These are phyloP conservation scores for Russula foetens DNA, from an alignment of 768 basidiomycete species.

Conservation along the genomic window DNA sequence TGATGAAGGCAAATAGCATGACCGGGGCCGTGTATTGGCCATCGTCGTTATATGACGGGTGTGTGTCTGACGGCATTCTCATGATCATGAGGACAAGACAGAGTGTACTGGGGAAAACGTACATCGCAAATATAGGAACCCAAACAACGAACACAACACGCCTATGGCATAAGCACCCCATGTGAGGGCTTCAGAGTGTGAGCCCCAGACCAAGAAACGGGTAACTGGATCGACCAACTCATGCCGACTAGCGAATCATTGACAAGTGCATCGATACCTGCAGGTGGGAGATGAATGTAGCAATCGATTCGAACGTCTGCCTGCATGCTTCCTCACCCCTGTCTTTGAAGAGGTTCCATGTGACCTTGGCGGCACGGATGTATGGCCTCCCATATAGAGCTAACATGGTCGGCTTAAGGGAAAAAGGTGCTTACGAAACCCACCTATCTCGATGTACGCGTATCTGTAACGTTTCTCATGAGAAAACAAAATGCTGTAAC, in stretches of 20 bases:
- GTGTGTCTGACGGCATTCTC: slow-evolving; percentile 41
- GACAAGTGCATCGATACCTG: slow-evolving; percentile 63
- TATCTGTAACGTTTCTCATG: slow-evolving; percentile 37
- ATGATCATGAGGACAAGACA: neutral
- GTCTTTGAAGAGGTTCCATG: slow-evolving; percentile 70
- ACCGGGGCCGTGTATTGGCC: slow-evolving; percentile 77
- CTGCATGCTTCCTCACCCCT: slow-evolving; percentile 35
- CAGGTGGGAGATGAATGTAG: neutral
- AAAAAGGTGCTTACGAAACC: slow-evolving; percentile 11
- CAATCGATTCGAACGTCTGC: slow-evolving; percentile 5
- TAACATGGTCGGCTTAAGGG: slow-evolving; percentile 22
- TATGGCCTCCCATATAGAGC: slow-evolving; percentile 83
- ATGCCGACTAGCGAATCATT: slow-evolving; percentile 79
- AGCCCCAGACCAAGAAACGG: slow-evolving; percentile 8
- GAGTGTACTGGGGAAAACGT: slow-evolving; percentile 23
- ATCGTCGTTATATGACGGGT: slow-evolving; percentile 62
- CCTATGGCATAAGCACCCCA: slow-evolving; percentile 79
- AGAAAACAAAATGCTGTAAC: neutral
- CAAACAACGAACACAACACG: slow-evolving; percentile 65
- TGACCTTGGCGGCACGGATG: slow-evolving; percentile 72
- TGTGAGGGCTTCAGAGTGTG: slow-evolving; percentile 41
- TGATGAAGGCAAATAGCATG: slow-evolving; percentile 72
- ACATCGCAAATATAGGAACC: slow-evolving; percentile 70
- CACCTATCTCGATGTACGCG: slow-evolving; percentile 77
- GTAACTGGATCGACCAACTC: slow-evolving; percentile 37